Conservation (phyloP, 306 rosid species). For the Lupinus albus region DNA sequence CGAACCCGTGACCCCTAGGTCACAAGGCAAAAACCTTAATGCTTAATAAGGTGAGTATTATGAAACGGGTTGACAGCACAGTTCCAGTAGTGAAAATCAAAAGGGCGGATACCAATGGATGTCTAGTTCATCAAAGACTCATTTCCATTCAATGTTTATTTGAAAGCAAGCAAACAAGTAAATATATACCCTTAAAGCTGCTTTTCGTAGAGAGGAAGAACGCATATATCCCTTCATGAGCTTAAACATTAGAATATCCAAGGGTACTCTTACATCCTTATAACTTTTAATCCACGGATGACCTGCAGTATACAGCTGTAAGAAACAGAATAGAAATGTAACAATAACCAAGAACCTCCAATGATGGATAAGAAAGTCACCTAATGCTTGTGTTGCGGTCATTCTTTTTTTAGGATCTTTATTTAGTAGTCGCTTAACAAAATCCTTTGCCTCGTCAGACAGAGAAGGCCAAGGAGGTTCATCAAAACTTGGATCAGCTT, state of each 20-base stretch:
- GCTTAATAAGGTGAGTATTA: too few relatives aligned
- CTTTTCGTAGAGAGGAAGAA: conserved; percentile 73
- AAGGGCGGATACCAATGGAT: too few relatives aligned
- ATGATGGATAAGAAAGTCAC: conserved; percentile 48
- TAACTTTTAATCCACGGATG: conserved; percentile 73
- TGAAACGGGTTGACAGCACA: too few relatives aligned
- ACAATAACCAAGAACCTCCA: conserved; percentile 7
- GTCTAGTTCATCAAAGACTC: too few relatives aligned
- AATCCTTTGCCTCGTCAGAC: conserved; percentile 61
- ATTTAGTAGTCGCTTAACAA: conserved; percentile 71
- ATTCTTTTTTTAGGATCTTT: conserved; percentile 82
- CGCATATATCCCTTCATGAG: conserved; percentile 78
- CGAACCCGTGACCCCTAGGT: too few relatives aligned
- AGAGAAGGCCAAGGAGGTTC: conserved; percentile 84
- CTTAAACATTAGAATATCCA: conserved; percentile 69
- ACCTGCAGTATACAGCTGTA: conserved; percentile 53
- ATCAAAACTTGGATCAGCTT: conserved; percentile 79
- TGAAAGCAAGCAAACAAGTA: too few relatives aligned
- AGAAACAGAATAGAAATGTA: conserved; percentile 27
- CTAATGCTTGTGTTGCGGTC: conserved; percentile 78
- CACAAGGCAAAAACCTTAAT: too few relatives aligned
- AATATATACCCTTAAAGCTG: conserved; percentile 66
- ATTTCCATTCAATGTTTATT: too few relatives aligned
- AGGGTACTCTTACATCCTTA: conserved; percentile 58
- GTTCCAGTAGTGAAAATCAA: too few relatives aligned